phyloP scores from a whole-genome alignment of 106 monocot species.

The Allium sativum region DNA sequence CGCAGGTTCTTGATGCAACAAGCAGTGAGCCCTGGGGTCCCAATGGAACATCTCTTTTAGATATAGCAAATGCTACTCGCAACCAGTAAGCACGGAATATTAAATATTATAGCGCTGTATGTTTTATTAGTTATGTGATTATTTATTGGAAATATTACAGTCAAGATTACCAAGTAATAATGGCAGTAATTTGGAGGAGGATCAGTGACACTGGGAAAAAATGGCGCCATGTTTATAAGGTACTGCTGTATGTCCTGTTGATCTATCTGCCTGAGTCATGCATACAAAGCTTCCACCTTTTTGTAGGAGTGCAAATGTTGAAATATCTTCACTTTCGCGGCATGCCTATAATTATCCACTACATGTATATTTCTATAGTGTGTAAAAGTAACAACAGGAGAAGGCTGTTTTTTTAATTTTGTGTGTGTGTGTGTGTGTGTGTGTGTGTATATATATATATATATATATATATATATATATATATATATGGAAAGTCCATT shows the following conservation, averaged over 20 bases:
- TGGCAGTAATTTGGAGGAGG: slow-evolving; percentile 91
- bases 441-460: no score
- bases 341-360: no score
- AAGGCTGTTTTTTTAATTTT: no score
- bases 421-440: no score
- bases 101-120: neutral
- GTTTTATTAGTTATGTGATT: neutral
- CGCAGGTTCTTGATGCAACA: slow-evolving; percentile 92
- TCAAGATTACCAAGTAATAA: slow-evolving; percentile 76
- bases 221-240: slow-evolving; percentile 99
- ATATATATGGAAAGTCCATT: no score
- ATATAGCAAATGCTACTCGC: slow-evolving; percentile 72
- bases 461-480: no score
- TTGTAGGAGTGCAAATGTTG: no score
- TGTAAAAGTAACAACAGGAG: no score
- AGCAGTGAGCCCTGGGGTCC: slow-evolving; percentile 99
- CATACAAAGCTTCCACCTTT: no score
- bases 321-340: no score
- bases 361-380: no score
- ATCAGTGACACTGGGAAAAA: slow-evolving; percentile 92
- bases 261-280: no score
- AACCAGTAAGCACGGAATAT: slow-evolving; percentile 49
- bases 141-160: slow-evolving; percentile 33
- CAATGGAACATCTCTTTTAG: slow-evolving; percentile 73
- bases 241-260: slow-evolving; percentile 3